Conservation (phyloP, 1,139 yeast species). For the Scheffersomyces titani region DNA sequence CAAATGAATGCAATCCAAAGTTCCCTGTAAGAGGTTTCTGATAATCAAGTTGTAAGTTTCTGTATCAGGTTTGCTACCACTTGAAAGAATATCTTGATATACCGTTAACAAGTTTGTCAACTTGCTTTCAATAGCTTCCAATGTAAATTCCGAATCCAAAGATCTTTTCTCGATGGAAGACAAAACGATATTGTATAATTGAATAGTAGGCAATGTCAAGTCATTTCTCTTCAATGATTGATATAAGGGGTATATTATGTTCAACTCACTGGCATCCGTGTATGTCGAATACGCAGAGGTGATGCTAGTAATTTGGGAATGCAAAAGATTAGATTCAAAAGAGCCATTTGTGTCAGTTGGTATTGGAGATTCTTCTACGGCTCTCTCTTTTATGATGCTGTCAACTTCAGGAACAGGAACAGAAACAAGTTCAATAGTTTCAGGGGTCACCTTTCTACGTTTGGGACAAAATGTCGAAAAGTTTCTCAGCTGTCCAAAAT, state of each 20-base stretch:
- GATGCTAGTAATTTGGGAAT: conserved; percentile 24
- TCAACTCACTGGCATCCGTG: conserved; percentile 22
- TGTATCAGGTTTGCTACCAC: conserved; percentile 49
- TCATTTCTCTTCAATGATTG: conserved; percentile 44
- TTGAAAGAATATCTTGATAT: conserved; percentile 59
- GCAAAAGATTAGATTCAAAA: conserved; percentile 25
- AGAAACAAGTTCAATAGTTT: neutral
- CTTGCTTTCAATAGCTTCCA: conserved; percentile 35
- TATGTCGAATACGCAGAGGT: conserved; percentile 15
- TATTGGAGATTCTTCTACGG: neutral
- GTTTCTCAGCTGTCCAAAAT: neutral
- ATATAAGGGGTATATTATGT: conserved; percentile 43
- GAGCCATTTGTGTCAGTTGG: conserved; percentile 6
- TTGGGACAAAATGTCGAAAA: neutral
- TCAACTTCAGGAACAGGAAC: neutral
- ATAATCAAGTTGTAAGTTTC: conserved; percentile 57
- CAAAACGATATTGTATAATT: conserved; percentile 39
- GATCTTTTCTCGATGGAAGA: conserved; percentile 32
- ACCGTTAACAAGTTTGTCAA: conserved; percentile 63
- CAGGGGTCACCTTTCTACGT: neutral
- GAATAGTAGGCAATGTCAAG: conserved; percentile 31
- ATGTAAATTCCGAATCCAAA: conserved; percentile 23
- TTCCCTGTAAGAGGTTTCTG: conserved; percentile 50
- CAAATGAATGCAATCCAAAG: conserved; percentile 31
- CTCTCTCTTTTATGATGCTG: neutral